Base-by-base conservation (phyloP, 805 yeast genomes). In the Candida andamanensis region DNA sequence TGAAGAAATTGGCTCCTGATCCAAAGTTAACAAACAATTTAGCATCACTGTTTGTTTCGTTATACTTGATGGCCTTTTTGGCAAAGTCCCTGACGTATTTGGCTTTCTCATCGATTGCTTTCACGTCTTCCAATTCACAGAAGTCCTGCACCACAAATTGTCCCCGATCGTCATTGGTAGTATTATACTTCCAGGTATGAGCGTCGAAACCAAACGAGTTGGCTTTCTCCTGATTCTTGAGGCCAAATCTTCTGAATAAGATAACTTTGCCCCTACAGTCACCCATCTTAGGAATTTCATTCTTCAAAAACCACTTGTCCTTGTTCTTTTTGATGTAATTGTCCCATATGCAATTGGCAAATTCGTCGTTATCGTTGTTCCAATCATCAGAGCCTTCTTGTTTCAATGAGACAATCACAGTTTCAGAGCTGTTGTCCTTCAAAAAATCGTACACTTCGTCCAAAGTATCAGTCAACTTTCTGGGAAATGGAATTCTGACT, bases 11-110 rank as follows among this genome's bases (percentile, higher is more conserved):
- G 26, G 87, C 69, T 12, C 81, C 90, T 1, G 86, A 72, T 37
- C 85, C 76, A 54, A 80, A 83, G 59, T 83, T 83, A 40, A 83
- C 57, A 46, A 73, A 82, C 42, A 83, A 58, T 54, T 79, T 81
- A 11, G 46, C 43, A 39, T 69, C 70, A 35, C 56, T 55, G 34
- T 62, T 52, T 30, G 73, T 64, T 10, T 53, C 37, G 46, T 67
- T 70, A 56, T 73, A 69, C 15, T 72, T 63, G 20, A 52, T 50
- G 2, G 90, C 83, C 30, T 66, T 66, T 24, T 65, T 52, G 25
- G 79, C 61, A 49, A 78, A 68, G 18, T 70, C 63, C 47, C 72
- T 75, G 41, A 82, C 75, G 45, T 73, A 76, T 7, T 58, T 56
- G 13, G 74, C 67, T 52, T 83, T 83, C 45, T 67, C 72, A 12